Evolutionary conservation across 768 basidiomycete species (phyloP).

Genomic region (Cytidiella melzeri): DNA sequence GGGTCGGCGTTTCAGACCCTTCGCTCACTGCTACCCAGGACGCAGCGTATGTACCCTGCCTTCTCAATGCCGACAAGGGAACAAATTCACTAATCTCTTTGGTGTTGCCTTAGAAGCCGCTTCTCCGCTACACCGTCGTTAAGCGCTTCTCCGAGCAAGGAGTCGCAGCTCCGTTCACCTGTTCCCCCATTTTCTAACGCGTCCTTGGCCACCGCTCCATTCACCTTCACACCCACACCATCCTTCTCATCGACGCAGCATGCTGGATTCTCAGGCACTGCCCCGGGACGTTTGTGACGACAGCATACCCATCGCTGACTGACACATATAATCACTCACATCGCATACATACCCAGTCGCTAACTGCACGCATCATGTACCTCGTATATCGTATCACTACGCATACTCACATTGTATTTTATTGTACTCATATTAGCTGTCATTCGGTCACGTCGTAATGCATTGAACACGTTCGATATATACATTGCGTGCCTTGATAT

Average conservation of each 20-base stretch:
- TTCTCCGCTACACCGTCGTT: constrained; percentile 24
- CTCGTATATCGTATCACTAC: neutral
- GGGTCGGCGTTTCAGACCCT: constrained; percentile 37
- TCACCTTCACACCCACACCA: constrained; percentile 4
- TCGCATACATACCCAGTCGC: neutral
- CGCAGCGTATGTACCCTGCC: neutral
- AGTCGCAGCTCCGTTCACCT: constrained; percentile 20
- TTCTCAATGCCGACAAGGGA: no score
- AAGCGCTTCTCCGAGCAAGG: constrained; percentile 26
- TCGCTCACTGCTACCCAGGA: neutral
- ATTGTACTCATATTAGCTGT: neutral
- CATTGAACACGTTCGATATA: neutral
- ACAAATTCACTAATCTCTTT: neutral
- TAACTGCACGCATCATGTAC: constrained; percentile 6
- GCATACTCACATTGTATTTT: constrained; percentile 5
- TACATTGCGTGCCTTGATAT: neutral
- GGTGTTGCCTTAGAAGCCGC: constrained; percentile 8
- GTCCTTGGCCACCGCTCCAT: constrained; percentile 10
- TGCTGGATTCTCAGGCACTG: neutral
- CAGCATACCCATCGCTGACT: neutral
- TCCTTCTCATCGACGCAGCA: constrained; percentile 4
- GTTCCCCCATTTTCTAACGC: constrained; percentile 22
- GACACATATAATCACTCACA: neutral
- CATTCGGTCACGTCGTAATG: neutral
- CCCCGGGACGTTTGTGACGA: constrained; percentile 1